These are phyloP conservation scores for Rhodotorula sp. DNA, from an alignment of 1,284 basidiomycete species.

Conservation along the genomic window DNA sequence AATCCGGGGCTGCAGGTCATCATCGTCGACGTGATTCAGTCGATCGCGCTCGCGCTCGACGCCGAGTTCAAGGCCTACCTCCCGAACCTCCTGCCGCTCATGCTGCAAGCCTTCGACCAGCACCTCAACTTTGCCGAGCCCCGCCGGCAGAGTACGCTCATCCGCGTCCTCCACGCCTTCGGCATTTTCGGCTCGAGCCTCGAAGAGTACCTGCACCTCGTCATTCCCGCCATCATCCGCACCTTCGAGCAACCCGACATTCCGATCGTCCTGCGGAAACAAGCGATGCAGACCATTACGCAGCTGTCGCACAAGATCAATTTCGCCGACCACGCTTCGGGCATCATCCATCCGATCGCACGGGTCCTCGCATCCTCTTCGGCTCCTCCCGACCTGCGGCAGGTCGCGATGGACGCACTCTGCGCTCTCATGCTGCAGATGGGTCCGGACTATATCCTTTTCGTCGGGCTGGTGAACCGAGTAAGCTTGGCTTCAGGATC, in stretches of 20 bases:
- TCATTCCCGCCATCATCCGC: slow-evolving; percentile 91
- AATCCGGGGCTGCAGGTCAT: slow-evolving; percentile 82
- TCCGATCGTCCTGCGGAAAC: slow-evolving; percentile 72
- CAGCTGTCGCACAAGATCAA: slow-evolving; percentile 90
- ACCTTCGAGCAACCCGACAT: slow-evolving; percentile 84
- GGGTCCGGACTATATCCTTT: slow-evolving; percentile 94
- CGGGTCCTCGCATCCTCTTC: slow-evolving; percentile 71
- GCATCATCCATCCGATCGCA: slow-evolving; percentile 93
- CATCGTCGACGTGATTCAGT: slow-evolving; percentile 89
- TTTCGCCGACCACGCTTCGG: slow-evolving; percentile 97
- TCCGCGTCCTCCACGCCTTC: slow-evolving; percentile 89
- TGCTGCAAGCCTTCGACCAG: slow-evolving; percentile 84
- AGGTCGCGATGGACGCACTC: slow-evolving; percentile 88
- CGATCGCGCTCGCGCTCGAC: slow-evolving; percentile 90
- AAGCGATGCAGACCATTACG: slow-evolving; percentile 87
- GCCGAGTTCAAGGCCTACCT: slow-evolving; percentile 98
- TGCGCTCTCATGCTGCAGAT: slow-evolving; percentile 90
- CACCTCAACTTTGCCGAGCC: slow-evolving; percentile 73
- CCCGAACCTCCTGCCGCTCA: slow-evolving; percentile 84
- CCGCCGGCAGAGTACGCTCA: slow-evolving; percentile 63
- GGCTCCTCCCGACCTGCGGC: slow-evolving; percentile 68
- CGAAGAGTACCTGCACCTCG: slow-evolving; percentile 95
- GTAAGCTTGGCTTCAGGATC: slow-evolving; percentile 60
- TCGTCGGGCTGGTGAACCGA: slow-evolving; percentile 88
- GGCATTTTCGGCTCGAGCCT: slow-evolving; percentile 93